Base-by-base conservation (phyloP, 31 red algal genomes). In the Endocladia muricata region DNA sequence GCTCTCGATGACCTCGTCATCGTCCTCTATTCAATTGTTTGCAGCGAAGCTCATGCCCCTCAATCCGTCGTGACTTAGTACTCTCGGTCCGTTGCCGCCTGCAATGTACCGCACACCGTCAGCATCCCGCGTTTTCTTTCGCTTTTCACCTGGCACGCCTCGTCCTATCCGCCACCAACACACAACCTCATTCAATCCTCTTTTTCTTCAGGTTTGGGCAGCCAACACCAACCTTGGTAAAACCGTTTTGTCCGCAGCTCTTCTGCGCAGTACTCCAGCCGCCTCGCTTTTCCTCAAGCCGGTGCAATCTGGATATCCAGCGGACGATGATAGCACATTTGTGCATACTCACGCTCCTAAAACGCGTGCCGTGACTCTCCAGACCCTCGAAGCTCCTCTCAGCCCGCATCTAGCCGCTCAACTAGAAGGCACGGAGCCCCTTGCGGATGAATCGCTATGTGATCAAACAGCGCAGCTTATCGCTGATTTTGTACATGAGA, bases 141-240 rank as follows among this genome's bases (percentile, higher is more conserved):
- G n/a, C n/a, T n/a, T n/a, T n/a, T n/a, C n/a, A n/a, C n/a, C n/a
- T n/a, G n/a, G n/a, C n/a, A n/a, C n/a, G n/a, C n/a, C n/a, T n/a
- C n/a, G n/a, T n/a, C n/a, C n/a, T n/a, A 62, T 62, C 11, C 47
- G n/a, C 11, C 47, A n/a, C n/a, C 47, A n/a, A 41, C 36, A n/a
- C 5, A 41, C 68, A 4, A 77, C 44, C 30, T 26, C 11, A 19
- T 25, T 9, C 28, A 32, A 33, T 39, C 79, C 75, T 43, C 76
- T 80, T 4, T 35, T 75, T 1, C 76, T 95, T n/a, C 88, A 95
- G 55, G 49, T 99, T 6, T 99, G 96, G 92, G 96, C 92, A 4
- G 76, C 96, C 38, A 95, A 90, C 80, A 99, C 96, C 11, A 80
- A 56, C 33, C 92, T 99, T 3, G 96, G 96, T 4, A 99, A 99